Base-by-base conservation (phyloP, 371 early-diverging fungal genomes). In the Thermomucor indicae-seudaticae region DNA sequence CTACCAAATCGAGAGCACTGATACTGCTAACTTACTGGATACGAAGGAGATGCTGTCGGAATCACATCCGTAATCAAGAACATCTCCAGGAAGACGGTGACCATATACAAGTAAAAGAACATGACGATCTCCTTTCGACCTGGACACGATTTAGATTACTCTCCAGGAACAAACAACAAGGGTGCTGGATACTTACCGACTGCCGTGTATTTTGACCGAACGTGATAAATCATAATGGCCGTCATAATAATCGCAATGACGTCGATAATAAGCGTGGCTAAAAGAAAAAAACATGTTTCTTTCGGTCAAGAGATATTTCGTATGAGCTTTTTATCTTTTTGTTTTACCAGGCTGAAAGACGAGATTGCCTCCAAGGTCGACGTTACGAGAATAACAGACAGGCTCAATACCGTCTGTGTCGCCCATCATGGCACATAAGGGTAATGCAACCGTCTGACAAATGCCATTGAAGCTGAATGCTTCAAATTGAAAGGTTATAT, bases 91-190 rank as follows among this genome's bases (percentile, higher is more conserved):
- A 94, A 70, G 14, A 82, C 85, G 53, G 86, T 81, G 31, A 89
- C 55, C 69, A 90, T 86, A 71, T 96, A 97, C 57, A 95, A 70
- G 65, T 96, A 97, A 65, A 96, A 96, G 79, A 96, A 94, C 85
- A 94, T 84, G 50, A 93, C 89, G 60, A 96, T 95, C 74, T 96
- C 98, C 79, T 94, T 94, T 40, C 98, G 90, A 43, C 92, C 92
- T 89, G 66, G 25, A 37, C 2, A 27, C 23, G 14, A 14, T 3
- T 4, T 11, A 7, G 32, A 22, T 24, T 27, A 43, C 10, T 35
- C 31, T 22, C 22, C 22, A 14, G 7, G 23, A 8, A 6, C 37
- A 8, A 3, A 19, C 14, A 43, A 42, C 11, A 32, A 30, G 27
- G 32, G 4, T 34, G 5, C 14, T 23, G 16, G 30, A n/a, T n/a